Evolutionary conservation across 495 filamentous ascomycete species (phyloP), one percentile per base, ranked within the genome.

Genomic region (Trichoderma asperelloides): DNA sequence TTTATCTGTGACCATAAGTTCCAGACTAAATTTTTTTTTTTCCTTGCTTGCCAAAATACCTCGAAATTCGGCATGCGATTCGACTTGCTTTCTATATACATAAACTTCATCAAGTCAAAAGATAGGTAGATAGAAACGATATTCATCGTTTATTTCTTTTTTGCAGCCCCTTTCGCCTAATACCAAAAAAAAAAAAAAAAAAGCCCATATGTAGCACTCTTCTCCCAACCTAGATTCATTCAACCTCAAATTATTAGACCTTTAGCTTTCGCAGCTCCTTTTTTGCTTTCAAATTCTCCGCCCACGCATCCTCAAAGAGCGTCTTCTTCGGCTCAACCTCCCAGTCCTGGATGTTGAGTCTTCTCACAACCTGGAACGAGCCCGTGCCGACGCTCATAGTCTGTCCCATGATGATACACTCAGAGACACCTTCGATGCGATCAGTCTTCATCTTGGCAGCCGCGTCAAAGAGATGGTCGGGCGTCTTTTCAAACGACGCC

Each of bases 361-460:
- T 80, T 66, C 92, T 82, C 25, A 96, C 88, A 18, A 97, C 88
- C 74, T 94, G 87, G 84, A 97, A 92, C 9, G 92, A 90, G 2
- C 95, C 95, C 0, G 95, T 98, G 3, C 95, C 95, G 49, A 97
- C 82, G 37, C 84, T 85, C 82, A 98, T 91, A 40, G 86, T 91
- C 84, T 97, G 92, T 33, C 95, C 95, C 89, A 98, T 94, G 73
- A 98, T 98, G 74, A 98, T 98, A 77, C 93, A 96, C 78, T 98
- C 95, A 33, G 87, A 91, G 11, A 98, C 95, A 69, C 95, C 95
- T 74, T 95, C 90, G 65, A 98, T 91, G 57, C 83, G 79, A 77
- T 98, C 95, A 30, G 82, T 87, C 78, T 96, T 96, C 81, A 93
- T 93, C 49, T 87, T 86, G 60, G 90, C 89, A 64, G 94, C 96